These are phyloP conservation scores for Herpotrichia juniperi DNA, from an alignment of 2,329 filamentous ascomycete species.

Conservation along the genomic window DNA sequence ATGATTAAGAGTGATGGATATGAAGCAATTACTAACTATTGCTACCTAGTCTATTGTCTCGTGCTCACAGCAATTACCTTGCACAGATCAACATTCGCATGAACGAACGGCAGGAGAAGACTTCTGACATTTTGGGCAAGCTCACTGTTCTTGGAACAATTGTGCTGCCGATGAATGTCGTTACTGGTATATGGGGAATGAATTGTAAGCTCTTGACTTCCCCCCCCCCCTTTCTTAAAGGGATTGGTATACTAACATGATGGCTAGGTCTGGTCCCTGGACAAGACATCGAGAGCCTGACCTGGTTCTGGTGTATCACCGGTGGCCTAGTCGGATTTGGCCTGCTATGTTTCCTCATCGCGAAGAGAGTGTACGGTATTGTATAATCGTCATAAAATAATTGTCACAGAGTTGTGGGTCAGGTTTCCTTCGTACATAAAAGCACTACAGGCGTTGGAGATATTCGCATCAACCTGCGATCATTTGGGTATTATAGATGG, in stretches of 20 bases:
- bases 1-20: not conserved
- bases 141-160: slow-evolving; percentile 96
- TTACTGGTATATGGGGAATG: slow-evolving; percentile 98
- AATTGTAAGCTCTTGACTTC: slow-evolving; percentile 58
- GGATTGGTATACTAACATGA: not conserved
- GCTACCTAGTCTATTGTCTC: slow-evolving; percentile 74
- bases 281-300: slow-evolving; percentile 75
- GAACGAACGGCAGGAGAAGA: slow-evolving; percentile 97
- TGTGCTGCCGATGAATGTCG: slow-evolving; percentile 97
- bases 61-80: slow-evolving; percentile 96
- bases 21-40: not conserved
- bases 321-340: slow-evolving; percentile 80
- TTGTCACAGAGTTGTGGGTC: not conserved
- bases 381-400: slow-evolving; percentile 20
- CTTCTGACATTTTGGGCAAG: slow-evolving; percentile 91
- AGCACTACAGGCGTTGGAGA: not conserved
- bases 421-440: not conserved
- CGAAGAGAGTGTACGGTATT: slow-evolving; percentile 67
- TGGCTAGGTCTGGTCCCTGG: slow-evolving; percentile 75
- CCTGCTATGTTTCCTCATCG: slow-evolving; percentile 76
- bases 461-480: not conserved
- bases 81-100: slow-evolving; percentile 99
- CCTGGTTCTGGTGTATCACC: slow-evolving; percentile 65
- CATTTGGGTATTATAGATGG: not conserved
- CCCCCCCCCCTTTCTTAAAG: slow-evolving; percentile 52